Conservation (phyloP, 2,329 filamentous ascomycete species). For the Alternaria burnsii region DNA sequence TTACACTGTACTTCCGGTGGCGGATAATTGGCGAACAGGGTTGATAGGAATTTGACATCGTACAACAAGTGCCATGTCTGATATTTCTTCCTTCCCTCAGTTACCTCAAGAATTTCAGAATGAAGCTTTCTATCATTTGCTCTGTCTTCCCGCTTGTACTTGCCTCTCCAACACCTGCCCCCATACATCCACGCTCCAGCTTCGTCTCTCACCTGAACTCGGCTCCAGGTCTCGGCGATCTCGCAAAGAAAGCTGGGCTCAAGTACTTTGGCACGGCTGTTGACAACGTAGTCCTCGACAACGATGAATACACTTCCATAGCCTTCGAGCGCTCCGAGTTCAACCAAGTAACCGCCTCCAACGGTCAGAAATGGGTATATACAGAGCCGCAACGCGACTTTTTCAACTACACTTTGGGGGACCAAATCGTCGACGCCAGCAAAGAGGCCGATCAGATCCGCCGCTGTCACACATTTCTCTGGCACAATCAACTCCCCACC, state of each 20-base stretch:
- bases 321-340: conserved; percentile 66
- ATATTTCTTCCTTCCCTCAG: neutral
- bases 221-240: conserved; percentile 56
- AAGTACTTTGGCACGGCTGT: conserved; percentile 67
- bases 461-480: conserved; percentile 69
- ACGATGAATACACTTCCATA: conserved; percentile 64
- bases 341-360: conserved; percentile 71
- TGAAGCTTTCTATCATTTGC: conserved; percentile 36
- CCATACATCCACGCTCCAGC: neutral
- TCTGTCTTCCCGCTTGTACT: conserved; percentile 27
- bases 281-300: conserved; percentile 59
- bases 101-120: conserved; percentile 16
- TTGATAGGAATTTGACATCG: too few species aligned
- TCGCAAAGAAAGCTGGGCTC: conserved; percentile 65
- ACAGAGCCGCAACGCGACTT: conserved; percentile 65
- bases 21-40: too few species aligned
- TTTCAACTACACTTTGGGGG: conserved; percentile 68
- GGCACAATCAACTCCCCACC: conserved; percentile 63
- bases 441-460: conserved; percentile 57
- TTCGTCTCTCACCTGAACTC: conserved; percentile 15
- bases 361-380: conserved; percentile 70
- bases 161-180: conserved; percentile 27
- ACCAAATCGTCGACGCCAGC: conserved; percentile 56
- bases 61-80: neutral
- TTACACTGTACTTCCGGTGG: too few species aligned